phyloP scores from a whole-genome alignment of 108 stramenopile genomes.

The Cyclotella choctawhatcheeana region DNA sequence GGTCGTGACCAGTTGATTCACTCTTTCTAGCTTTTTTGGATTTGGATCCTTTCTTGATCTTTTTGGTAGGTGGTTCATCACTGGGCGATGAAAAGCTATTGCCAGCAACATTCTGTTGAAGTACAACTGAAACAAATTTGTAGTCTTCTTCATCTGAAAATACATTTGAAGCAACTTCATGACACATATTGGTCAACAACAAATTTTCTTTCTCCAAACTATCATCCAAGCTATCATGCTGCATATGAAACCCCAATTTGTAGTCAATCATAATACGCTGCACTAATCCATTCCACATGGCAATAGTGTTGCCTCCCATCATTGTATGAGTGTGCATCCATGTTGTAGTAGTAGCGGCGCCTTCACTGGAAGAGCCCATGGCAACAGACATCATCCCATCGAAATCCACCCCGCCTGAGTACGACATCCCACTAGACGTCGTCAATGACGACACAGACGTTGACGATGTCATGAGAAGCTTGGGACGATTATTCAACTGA shows the following conservation, averaged over 20 bases:
- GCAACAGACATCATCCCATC: conserved; percentile 23
- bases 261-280: conserved; percentile 36
- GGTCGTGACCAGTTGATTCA: conserved; percentile 1
- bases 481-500: conserved; percentile 24
- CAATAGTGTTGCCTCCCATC: conserved; percentile 38
- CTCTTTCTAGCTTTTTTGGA: conserved; percentile 1
- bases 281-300: conserved; percentile 43
- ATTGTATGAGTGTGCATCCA: conserved; percentile 35
- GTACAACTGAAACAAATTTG: conserved; percentile 21
- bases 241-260: conserved; percentile 31
- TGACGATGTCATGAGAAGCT: conserved; percentile 4
- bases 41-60: conserved; percentile 20
- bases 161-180: conserved; percentile 13
- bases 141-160: conserved; percentile 27
- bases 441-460: not conserved
- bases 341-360: not conserved
- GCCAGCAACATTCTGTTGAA: not conserved
- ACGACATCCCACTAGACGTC: conserved; percentile 1
- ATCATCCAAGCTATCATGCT: not conserved
- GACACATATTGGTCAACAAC: conserved; percentile 25
- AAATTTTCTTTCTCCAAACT: conserved; percentile 3
- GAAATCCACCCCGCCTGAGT: conserved; percentile 7
- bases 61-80: conserved; percentile 22
- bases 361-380: not conserved
- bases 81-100: not conserved